Conservation (phyloP, 2,329 filamentous ascomycete species). For the Exophiala viscosa region DNA sequence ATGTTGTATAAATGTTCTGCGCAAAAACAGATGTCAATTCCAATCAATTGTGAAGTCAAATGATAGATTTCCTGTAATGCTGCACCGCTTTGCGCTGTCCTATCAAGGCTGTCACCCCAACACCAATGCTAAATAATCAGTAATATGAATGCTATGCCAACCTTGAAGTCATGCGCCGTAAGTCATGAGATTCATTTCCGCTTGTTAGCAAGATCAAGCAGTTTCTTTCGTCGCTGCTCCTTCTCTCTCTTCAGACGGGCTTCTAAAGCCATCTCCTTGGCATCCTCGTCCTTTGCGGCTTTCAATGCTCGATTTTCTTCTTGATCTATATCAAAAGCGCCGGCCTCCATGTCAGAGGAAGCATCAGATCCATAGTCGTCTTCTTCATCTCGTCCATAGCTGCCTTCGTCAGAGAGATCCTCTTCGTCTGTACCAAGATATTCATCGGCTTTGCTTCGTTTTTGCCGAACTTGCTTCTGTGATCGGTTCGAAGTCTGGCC, state of each 20-base stretch:
- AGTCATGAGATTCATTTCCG: slow-evolving; percentile 14
- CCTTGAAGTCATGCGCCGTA: neutral
- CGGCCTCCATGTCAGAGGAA: slow-evolving; percentile 52
- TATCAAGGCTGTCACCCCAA: slow-evolving; percentile 7
- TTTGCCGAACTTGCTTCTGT: slow-evolving; percentile 31
- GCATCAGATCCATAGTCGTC: slow-evolving; percentile 44
- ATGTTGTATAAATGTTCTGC: neutral
- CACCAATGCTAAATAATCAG: slow-evolving; percentile 22
- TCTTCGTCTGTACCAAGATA: slow-evolving; percentile 48
- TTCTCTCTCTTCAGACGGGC: slow-evolving; percentile 46
- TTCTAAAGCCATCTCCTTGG: slow-evolving; percentile 43
- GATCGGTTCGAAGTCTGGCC: slow-evolving; percentile 34
- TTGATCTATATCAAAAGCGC: slow-evolving; percentile 43
- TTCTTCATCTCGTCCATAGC: slow-evolving; percentile 35
- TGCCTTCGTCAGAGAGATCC: slow-evolving; percentile 40
- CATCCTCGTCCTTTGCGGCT: slow-evolving; percentile 44
- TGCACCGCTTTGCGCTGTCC: too few relatives aligned
- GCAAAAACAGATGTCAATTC: neutral
- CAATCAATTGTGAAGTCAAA: neutral
- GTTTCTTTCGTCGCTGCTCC: slow-evolving; percentile 42
- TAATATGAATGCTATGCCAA: neutral
- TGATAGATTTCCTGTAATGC: slow-evolving; percentile 1
- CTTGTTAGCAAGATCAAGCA: slow-evolving; percentile 36
- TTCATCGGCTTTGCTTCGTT: slow-evolving; percentile 31
- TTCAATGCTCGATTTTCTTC: slow-evolving; percentile 44